Evolutionary conservation across 2,329 filamentous ascomycete genomes (phyloP).

Genomic region (Hypocreales sp.): DNA sequence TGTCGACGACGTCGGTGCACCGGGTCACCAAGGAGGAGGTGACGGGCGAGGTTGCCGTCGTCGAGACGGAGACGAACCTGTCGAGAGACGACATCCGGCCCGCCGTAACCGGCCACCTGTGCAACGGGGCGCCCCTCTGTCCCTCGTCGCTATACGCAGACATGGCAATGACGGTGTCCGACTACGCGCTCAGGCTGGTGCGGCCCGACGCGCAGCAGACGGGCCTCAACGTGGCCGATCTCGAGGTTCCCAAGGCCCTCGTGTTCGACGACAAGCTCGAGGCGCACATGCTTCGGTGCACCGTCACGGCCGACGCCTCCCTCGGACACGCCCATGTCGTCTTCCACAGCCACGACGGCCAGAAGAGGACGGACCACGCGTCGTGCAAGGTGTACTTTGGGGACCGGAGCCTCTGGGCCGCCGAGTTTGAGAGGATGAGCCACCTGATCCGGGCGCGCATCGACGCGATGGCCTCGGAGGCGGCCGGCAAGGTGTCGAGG

Average conservation of each 20-base stretch:
- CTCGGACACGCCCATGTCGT: slow-evolving; percentile 3
- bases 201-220: slow-evolving; percentile 1
- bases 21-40: slow-evolving; percentile 3
- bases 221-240: slow-evolving; percentile 24
- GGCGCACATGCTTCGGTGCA: slow-evolving; percentile 1
- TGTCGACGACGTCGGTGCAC: slow-evolving; percentile 19
- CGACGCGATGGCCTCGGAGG: slow-evolving; percentile 18
- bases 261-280: slow-evolving; percentile 2
- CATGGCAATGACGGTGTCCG: slow-evolving; percentile 47
- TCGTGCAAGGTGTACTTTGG: neutral
- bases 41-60: slow-evolving; percentile 18
- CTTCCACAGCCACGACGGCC: slow-evolving; percentile 1
- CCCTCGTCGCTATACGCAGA: slow-evolving; percentile 45
- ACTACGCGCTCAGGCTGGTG: slow-evolving; percentile 23
- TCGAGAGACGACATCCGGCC: slow-evolving; percentile 43
- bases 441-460: neutral
- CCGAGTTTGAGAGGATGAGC: neutral
- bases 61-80: slow-evolving; percentile 52
- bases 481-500: slow-evolving; percentile 25
- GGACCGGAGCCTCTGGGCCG: neutral
- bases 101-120: slow-evolving; percentile 48
- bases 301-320: slow-evolving; percentile 1
- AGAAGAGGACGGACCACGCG: neutral
- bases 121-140: slow-evolving; percentile 51
- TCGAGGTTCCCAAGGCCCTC: slow-evolving; percentile 19